A percentile compares a stretch with the other conserved stretches of the same genome.
Evolutionary conservation across 768 basidiomycete species (phyloP).

Genomic region (Amanita rubescens): DNA sequence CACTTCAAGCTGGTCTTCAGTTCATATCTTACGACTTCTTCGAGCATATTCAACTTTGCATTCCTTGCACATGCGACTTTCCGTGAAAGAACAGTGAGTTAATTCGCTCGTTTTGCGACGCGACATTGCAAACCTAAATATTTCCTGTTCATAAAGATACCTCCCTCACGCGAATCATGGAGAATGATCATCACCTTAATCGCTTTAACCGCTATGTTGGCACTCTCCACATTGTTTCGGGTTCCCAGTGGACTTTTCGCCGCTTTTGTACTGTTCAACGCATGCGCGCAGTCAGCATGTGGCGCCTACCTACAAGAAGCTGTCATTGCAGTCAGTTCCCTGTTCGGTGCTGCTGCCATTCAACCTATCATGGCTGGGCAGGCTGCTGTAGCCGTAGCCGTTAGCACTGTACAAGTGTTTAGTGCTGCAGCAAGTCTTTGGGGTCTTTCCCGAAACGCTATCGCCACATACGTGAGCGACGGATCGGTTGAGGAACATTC

Average conservation of each 20-base stretch:
- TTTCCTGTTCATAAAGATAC: conserved; percentile 36
- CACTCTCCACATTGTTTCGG: conserved; percentile 57
- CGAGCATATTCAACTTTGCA: conserved; percentile 57
- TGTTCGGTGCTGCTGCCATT: conserved; percentile 68
- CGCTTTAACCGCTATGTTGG: conserved; percentile 49
- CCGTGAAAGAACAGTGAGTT: conserved; percentile 57
- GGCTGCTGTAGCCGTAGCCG: conserved; percentile 76
- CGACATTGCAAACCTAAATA: neutral
- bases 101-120: neutral
- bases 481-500: conserved; percentile 57
- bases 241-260: conserved; percentile 52
- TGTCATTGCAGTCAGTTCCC: conserved; percentile 70
- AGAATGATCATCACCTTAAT: conserved; percentile 43
- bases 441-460: conserved; percentile 27
- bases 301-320: conserved; percentile 76
- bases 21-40: conserved; percentile 58
- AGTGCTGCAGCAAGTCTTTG: conserved; percentile 54
- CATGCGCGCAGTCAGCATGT: conserved; percentile 47
- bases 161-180: conserved; percentile 52
- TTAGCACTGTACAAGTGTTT: conserved; percentile 69
- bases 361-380: conserved; percentile 80
- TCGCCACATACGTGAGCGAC: conserved; percentile 22
- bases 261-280: conserved; percentile 55
- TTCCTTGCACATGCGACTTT: conserved; percentile 71
- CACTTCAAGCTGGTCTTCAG: conserved; percentile 48